phyloP scores from a whole-genome alignment of 2,329 filamentous ascomycete species.

The Fusarium globosum region DNA sequence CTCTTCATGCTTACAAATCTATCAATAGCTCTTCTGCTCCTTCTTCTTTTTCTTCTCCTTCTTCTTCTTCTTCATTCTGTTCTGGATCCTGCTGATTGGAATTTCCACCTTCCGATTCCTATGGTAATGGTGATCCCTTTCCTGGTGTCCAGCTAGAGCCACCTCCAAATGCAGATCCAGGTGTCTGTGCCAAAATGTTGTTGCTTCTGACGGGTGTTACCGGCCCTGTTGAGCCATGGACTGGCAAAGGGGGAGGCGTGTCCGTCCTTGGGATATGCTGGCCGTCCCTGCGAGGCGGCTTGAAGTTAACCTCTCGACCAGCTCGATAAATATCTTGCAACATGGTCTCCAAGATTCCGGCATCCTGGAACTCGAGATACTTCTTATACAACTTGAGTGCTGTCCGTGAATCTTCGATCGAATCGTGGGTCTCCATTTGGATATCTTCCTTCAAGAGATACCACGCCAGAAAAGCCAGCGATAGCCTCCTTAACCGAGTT shows the following conservation, averaged over 20 bases:
- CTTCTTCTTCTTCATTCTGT: background rate
- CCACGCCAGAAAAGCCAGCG: slow-evolving; percentile 91
- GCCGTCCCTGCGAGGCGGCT: slow-evolving; percentile 61
- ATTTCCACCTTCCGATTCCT: slow-evolving; percentile 13
- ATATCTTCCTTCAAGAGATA: slow-evolving; percentile 92
- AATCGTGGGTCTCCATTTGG: slow-evolving; percentile 91
- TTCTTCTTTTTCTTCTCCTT: background rate
- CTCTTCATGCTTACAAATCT: background rate
- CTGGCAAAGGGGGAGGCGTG: slow-evolving; percentile 64
- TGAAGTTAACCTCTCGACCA: slow-evolving; percentile 61
- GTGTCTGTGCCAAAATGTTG: slow-evolving; percentile 47
- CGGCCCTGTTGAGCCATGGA: slow-evolving; percentile 52
- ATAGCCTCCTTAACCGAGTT: slow-evolving; percentile 84
- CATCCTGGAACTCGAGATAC: slow-evolving; percentile 88
- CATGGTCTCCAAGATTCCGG: slow-evolving; percentile 84
- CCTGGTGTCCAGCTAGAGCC: slow-evolving; percentile 59
- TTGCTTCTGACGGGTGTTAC: slow-evolving; percentile 61
- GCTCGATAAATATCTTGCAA: slow-evolving; percentile 84
- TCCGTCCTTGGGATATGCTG: slow-evolving; percentile 60
- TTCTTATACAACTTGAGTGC: slow-evolving; percentile 90
- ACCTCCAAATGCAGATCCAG: slow-evolving; percentile 53
- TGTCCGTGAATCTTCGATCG: slow-evolving; percentile 92
- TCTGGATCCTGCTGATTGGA: background rate
- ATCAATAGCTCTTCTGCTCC: background rate
- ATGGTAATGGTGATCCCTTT: slow-evolving; percentile 54